These are phyloP conservation scores for Thamnidium elegans DNA, from an alignment of 192 early-diverging fungal genomes.

Conservation along the genomic window DNA sequence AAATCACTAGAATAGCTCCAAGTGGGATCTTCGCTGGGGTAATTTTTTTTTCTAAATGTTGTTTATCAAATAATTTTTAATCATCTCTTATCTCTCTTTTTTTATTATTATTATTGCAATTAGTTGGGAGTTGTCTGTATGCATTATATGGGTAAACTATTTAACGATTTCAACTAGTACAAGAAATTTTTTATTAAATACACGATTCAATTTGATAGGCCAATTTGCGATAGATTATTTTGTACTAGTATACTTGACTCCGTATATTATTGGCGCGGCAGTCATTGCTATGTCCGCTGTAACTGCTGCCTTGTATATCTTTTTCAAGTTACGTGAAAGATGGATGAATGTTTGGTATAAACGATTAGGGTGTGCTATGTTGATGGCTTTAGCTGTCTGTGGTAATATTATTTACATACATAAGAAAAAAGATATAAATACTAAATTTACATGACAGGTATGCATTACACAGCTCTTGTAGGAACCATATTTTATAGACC, in stretches of 20 bases:
- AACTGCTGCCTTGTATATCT: slow-evolving; percentile 43
- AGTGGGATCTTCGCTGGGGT: slow-evolving; percentile 37
- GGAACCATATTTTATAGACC: slow-evolving; percentile 34
- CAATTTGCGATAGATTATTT: slow-evolving; percentile 42
- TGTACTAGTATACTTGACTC: slow-evolving; percentile 17
- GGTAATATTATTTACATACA: slow-evolving; percentile 17
- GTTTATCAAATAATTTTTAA: neutral
- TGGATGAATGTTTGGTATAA: slow-evolving; percentile 48
- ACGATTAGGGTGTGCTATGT: slow-evolving; percentile 42
- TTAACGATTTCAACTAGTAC: neutral
- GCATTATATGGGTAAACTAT: slow-evolving; percentile 36
- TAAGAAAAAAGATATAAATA: neutral
- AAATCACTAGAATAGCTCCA: slow-evolving; percentile 28
- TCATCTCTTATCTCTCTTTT: neutral
- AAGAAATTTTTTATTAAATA: too few species aligned
- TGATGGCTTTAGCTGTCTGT: slow-evolving; percentile 43
- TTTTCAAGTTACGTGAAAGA: slow-evolving; percentile 44
- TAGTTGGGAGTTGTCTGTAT: slow-evolving; percentile 35
- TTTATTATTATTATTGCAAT: neutral
- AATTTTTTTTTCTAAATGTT: neutral
- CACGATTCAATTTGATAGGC: slow-evolving; percentile 4
- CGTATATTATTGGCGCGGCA: slow-evolving; percentile 33
- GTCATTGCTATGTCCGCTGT: slow-evolving; percentile 39
- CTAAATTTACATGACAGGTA: slow-evolving; percentile 20
- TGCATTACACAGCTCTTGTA: slow-evolving; percentile 38